Percentiles rank a stretch among this genome's conserved stretches.
These are phyloP conservation scores for Luzula sylvatica DNA, from an alignment of 176 grass and related monocot species.

Conservation along the genomic window DNA sequence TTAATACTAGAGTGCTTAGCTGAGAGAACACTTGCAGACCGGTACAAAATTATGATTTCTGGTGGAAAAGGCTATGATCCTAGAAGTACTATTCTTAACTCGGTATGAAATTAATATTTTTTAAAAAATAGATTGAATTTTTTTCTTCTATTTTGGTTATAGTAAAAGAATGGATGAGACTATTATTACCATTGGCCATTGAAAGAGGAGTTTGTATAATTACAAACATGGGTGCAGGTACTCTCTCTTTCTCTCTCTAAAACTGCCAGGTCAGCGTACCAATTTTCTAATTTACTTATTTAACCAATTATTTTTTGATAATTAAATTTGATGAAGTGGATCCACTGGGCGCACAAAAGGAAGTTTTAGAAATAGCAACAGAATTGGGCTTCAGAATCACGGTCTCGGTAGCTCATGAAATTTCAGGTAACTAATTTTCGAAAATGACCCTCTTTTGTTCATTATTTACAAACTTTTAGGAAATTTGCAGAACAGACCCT, in stretches of 20 bases:
- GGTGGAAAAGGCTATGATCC: conserved; percentile 84
- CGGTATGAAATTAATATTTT: background rate
- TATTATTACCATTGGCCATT: conserved; percentile 79
- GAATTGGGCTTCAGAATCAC: conserved; percentile 55
- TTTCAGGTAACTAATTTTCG: conserved; percentile 1
- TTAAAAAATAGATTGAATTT: conserved; percentile 3
- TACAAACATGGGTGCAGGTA: conserved; percentile 96
- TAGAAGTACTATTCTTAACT: conserved; percentile 38
- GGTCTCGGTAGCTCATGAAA: conserved; percentile 64
- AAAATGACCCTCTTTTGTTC: background rate
- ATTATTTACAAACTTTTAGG: background rate
- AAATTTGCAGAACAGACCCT: conserved; percentile 14
- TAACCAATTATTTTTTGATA: conserved; percentile 1
- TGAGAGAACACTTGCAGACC: conserved; percentile 77
- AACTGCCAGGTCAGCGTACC: background rate
- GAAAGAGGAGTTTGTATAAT: conserved; percentile 66
- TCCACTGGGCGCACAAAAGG: conserved; percentile 71
- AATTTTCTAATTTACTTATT: conserved; percentile 7
- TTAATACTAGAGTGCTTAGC: conserved; percentile 89
- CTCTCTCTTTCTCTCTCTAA: background rate
- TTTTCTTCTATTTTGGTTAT: conserved; percentile 18
- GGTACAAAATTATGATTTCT: conserved; percentile 43
- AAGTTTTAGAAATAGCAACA: conserved; percentile 49
- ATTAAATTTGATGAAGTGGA: conserved; percentile 53
- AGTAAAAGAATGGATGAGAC: conserved; percentile 78